phyloP scores from a whole-genome alignment of 495 filamentous ascomycete genomes.

The Peziza echinospora region DNA sequence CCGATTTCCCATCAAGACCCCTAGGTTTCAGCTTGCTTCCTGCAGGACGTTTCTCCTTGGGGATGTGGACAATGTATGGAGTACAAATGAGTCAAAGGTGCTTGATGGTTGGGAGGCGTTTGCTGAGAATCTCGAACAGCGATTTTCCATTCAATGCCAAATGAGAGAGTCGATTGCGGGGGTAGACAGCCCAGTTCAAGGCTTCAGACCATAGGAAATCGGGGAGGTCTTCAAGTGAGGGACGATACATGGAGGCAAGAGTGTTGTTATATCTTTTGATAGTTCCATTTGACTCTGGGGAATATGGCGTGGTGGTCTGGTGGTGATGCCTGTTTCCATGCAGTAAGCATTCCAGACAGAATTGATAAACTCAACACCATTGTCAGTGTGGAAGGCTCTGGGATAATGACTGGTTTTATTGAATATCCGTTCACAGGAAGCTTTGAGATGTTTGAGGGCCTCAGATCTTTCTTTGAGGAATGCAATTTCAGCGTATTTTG shows the following conservation, averaged over 20 bases:
- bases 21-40: neutral
- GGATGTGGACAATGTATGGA: neutral
- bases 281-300: neutral
- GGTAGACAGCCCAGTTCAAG: neutral
- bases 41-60: neutral
- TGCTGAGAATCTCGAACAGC: neutral
- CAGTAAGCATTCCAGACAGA: too few relatives aligned
- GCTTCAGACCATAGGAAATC: neutral
- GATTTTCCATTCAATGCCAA: neutral
- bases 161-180: neutral
- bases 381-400: neutral
- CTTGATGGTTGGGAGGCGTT: neutral
- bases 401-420: neutral
- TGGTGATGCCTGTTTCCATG: too few relatives aligned
- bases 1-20: neutral
- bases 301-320: too few relatives aligned
- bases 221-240: neutral
- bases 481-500: neutral
- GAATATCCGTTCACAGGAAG: neutral
- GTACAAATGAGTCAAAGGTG: neutral
- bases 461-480: neutral
- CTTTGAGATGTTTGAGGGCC: neutral
- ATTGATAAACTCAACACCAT: neutral
- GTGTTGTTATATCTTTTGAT: neutral
- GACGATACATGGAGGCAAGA: neutral